phyloP scores from a whole-genome alignment of 176 grass and related monocot genomes.

The Areca catechu region DNA sequence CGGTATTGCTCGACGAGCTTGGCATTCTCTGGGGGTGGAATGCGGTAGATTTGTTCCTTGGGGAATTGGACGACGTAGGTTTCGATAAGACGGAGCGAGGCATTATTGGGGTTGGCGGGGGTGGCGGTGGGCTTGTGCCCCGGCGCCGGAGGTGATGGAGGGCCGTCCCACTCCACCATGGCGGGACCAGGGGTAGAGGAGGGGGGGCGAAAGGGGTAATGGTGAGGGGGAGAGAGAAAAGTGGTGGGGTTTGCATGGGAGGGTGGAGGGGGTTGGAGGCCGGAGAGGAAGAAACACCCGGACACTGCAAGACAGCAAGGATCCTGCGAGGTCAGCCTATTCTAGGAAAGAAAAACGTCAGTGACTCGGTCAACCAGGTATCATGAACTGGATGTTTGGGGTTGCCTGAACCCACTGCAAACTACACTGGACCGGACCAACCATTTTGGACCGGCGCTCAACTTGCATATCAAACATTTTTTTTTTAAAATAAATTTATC shows the following conservation, averaged over 20 bases:
- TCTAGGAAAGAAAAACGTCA: too few relatives aligned
- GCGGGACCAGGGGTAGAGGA: background rate
- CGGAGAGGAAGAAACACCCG: too few relatives aligned
- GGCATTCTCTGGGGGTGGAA: slow-evolving; percentile 86
- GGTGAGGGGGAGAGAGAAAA: background rate
- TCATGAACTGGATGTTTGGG: too few relatives aligned
- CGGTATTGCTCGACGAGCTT: slow-evolving; percentile 60
- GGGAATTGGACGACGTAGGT: slow-evolving; percentile 77
- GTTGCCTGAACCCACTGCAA: too few relatives aligned
- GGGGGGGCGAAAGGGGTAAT: background rate
- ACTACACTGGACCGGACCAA: too few relatives aligned
- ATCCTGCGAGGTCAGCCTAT: too few relatives aligned
- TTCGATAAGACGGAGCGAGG: slow-evolving; percentile 5
- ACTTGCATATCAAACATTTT: too few relatives aligned
- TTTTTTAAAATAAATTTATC: too few relatives aligned
- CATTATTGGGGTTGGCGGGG: background rate
- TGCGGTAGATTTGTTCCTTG: slow-evolving; percentile 85
- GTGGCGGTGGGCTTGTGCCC: background rate
- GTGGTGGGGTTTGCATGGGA: slow-evolving; percentile 5
- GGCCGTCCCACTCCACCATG: slow-evolving; percentile 63
- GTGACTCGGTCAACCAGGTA: too few relatives aligned
- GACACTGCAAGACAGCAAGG: too few relatives aligned
- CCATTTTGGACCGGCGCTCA: too few relatives aligned
- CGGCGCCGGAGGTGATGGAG: slow-evolving; percentile 8
- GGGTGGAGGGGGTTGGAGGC: background rate